Evolutionary conservation across 768 basidiomycete species (phyloP).

Genomic region (Phaeolepiota aurea): DNA sequence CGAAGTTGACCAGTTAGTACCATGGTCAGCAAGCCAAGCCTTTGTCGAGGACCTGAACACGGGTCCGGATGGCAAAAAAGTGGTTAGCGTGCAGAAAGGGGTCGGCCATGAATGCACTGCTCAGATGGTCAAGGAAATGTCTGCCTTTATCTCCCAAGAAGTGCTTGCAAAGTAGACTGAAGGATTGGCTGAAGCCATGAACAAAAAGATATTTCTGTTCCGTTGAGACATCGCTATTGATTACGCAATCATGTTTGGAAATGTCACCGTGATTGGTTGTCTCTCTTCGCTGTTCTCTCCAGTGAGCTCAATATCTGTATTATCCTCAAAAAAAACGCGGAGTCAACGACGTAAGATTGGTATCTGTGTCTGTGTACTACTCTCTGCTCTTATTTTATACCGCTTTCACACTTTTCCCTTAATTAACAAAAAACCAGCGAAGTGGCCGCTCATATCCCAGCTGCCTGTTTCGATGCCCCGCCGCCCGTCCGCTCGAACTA

Average conservation of each 20-base stretch:
- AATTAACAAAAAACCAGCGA: background rate
- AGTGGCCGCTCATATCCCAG: conserved; percentile 3
- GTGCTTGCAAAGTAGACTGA: conserved; percentile 8
- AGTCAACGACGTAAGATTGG: too few species aligned
- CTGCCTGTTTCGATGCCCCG: conserved; percentile 39
- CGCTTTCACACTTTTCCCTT: background rate
- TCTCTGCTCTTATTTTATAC: too few species aligned
- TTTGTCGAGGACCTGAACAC: conserved; percentile 53
- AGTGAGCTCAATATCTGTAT: background rate
- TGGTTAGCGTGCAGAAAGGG: conserved; percentile 41
- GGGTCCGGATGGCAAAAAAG: conserved; percentile 45
- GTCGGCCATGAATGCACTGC: conserved; percentile 58
- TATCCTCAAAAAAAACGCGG: conserved; percentile 3
- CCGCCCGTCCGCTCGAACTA: conserved; percentile 36
- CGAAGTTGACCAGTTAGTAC: conserved; percentile 55
- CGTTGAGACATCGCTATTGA: too few species aligned
- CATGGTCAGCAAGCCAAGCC: conserved; percentile 44
- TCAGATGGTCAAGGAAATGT: conserved; percentile 47
- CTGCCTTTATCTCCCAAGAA: conserved; percentile 20
- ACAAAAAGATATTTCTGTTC: too few species aligned
- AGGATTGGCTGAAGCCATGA: too few species aligned
- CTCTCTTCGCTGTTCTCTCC: background rate
- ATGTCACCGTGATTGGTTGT: background rate
- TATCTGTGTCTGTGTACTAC: too few species aligned
- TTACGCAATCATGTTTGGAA: conserved; percentile 1